Base-by-base conservation (phyloP, 306 rosid genomes). In the Quercus robur region DNA sequence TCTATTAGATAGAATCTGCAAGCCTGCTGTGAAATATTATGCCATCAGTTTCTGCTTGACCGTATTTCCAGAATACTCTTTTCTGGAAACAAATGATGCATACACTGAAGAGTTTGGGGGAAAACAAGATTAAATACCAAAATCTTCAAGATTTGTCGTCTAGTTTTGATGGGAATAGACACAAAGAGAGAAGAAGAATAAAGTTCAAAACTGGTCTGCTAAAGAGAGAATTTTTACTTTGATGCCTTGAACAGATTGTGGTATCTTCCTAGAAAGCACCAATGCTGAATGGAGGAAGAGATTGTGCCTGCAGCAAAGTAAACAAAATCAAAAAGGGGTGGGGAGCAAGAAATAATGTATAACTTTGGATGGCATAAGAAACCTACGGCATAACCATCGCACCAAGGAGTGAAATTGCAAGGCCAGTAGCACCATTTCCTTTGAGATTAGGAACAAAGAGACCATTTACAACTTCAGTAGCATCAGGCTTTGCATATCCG, bases 351-450 rank as follows among this genome's bases (percentile, higher is more conserved):
- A 71, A 70, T 49, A 9, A 63, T 51, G 20, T 56, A 14, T 26
- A 76, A 83, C 57, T 68, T 74, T 30, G 18, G 18, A 81, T 73
- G 71, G 56, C 52, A 64, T 23, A 57, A 74, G 44, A 73, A 81
- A 93, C 98, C 3, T 89, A 95, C 98, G 99, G 98, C 99, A 95
- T 95, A 89, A 95, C 99, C 99, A 95, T 93, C 80, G 98, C 99
- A 58, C 99, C 99, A 4, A 95, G 98, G 70, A 95, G 98, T 57
- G 99, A 95, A 88, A 95, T 93, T 33, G 99, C 99, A 79, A 95
- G 97, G 76, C 99, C 99, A 57, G 92, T 89, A 59, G 99, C 96
- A 70, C 98, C 98, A 83, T 61, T 89, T 76, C 97, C 99, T 81
- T 89, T 91, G 74, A 95, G 94, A 84, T 91, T 83, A 31, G 99